Percentiles rank a stretch among this genome's conserved stretches.
phyloP scores from a whole-genome alignment of 2,329 filamentous ascomycete species.

The Colletotrichum navitas region DNA sequence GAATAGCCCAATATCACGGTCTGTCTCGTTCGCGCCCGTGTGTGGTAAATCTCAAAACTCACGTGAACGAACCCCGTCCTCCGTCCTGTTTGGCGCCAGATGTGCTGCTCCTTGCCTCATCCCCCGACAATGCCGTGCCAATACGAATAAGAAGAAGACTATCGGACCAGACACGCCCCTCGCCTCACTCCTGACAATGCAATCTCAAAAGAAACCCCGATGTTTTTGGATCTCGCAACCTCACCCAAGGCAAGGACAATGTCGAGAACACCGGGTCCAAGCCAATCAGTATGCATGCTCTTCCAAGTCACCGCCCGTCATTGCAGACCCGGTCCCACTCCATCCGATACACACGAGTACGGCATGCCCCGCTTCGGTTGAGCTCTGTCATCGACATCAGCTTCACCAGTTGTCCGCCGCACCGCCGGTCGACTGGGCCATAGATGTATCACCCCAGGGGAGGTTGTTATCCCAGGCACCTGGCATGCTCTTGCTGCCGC shows the following conservation, averaged over 20 bases:
- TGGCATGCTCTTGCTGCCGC: slow-evolving; percentile 42
- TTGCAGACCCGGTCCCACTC: background rate
- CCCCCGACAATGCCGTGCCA: background rate
- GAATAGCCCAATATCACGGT: background rate
- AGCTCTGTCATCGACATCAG: background rate
- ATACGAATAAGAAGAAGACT: background rate
- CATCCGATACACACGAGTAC: background rate
- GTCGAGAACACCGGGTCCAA: background rate
- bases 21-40: background rate
- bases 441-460: slow-evolving; percentile 35
- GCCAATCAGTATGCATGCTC: background rate
- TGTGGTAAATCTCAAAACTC: background rate
- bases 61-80: background rate
- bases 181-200: background rate
- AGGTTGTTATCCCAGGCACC: slow-evolving; percentile 35
- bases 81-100: too few species aligned
- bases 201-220: background rate
- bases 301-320: background rate
- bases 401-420: slow-evolving; percentile 31
- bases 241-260: background rate
- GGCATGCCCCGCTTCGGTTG: background rate
- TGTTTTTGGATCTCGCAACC: background rate
- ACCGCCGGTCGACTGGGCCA: slow-evolving; percentile 36
- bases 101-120: background rate
- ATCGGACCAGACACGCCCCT: background rate